phyloP scores from a whole-genome alignment of 2,329 filamentous ascomycete genomes.

The Xylaria hypoxylon region DNA sequence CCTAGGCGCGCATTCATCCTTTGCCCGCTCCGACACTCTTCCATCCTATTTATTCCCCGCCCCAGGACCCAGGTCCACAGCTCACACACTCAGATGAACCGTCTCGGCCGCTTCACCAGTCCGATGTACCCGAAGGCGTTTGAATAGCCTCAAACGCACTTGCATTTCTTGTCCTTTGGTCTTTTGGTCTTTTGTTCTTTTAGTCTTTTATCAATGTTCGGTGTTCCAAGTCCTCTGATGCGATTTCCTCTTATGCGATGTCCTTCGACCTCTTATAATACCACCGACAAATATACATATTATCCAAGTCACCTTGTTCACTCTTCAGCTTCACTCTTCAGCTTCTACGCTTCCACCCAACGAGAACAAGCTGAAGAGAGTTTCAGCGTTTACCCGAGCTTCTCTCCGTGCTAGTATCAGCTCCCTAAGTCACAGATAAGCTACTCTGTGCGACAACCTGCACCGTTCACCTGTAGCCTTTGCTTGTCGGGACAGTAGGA shows the following conservation, averaged over 20 bases:
- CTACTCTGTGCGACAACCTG: background rate
- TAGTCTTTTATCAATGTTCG: background rate
- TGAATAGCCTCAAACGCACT: no score
- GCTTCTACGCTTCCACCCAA: background rate
- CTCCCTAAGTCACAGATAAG: background rate
- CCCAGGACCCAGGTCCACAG: conserved; percentile 20
- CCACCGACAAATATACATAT: background rate
- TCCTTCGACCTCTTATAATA: background rate
- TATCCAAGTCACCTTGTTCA: background rate
- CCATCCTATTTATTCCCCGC: conserved; percentile 8
- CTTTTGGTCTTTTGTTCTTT: background rate
- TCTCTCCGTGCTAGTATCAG: background rate
- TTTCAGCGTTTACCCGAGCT: background rate
- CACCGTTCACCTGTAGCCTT: background rate
- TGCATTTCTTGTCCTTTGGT: no score
- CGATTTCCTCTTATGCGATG: background rate
- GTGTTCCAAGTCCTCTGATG: background rate
- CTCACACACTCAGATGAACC: conserved; percentile 7
- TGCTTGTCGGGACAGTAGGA: background rate
- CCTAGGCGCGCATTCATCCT: conserved; percentile 3
- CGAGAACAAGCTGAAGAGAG: conserved; percentile 6
- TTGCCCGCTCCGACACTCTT: conserved; percentile 6
- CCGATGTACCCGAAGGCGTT: conserved; percentile 21
- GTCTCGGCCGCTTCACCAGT: conserved; percentile 26
- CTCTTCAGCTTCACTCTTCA: conserved; percentile 8